These are phyloP conservation scores for Picochlorum sp. DNA, from an alignment of 139 green algal genomes.

Conservation along the genomic window DNA sequence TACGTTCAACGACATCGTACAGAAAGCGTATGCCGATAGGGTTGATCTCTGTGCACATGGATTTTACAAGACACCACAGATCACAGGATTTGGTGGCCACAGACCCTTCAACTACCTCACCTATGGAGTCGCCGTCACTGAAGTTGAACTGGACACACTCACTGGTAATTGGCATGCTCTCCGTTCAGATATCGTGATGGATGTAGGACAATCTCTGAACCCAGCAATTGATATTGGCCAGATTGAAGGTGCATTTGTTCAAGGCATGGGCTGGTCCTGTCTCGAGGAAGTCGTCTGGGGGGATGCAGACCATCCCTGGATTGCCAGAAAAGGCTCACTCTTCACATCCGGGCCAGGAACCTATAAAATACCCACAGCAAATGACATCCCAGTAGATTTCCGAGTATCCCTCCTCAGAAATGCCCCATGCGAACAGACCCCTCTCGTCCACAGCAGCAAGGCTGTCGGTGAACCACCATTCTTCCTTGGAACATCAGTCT, in stretches of 20 bases:
- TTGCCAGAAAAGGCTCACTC: conserved; percentile 60
- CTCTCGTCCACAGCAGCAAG: conserved; percentile 77
- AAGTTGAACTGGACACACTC: conserved; percentile 87
- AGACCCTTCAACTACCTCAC: conserved; percentile 92
- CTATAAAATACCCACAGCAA: conserved; percentile 94
- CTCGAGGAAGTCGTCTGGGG: conserved; percentile 96
- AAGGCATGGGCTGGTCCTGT: conserved; percentile 90
- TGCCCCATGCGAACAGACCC: conserved; percentile 65
- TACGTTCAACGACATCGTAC: conserved; percentile 50
- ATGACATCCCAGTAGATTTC: conserved; percentile 94
- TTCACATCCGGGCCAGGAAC: conserved; percentile 68
- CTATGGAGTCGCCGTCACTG: conserved; percentile 47
- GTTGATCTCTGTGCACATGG: conserved; percentile 88
- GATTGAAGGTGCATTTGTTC: conserved; percentile 88
- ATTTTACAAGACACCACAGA: conserved; percentile 89
- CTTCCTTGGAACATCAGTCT: conserved; percentile 75
- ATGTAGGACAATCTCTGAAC: conserved; percentile 90
- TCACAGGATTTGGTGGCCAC: conserved; percentile 68
- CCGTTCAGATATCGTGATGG: conserved; percentile 87
- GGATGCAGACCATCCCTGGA: conserved; percentile 71
- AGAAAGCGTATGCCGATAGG: conserved; percentile 72
- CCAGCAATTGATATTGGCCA: conserved; percentile 94
- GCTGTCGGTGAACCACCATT: conserved; percentile 94
- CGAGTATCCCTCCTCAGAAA: conserved; percentile 74
- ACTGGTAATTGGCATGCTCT: conserved; percentile 74